Conservation (phyloP, 306 rosid genomes). For the Prunus mira region DNA sequence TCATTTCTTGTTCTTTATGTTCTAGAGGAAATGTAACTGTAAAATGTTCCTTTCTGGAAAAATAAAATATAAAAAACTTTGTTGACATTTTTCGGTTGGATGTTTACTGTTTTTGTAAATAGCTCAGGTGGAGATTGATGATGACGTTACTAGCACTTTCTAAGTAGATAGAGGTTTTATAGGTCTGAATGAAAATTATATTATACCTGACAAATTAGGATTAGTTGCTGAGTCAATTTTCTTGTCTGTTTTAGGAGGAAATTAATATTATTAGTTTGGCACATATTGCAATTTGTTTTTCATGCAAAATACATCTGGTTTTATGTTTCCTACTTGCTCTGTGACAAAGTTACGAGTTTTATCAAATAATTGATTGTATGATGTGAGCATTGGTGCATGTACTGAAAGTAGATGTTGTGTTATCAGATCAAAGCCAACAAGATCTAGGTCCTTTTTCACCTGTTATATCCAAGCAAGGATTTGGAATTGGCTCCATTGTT, state of each 20-base stretch:
- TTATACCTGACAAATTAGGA: not conserved
- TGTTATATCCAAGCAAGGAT: slow-evolving; percentile 68
- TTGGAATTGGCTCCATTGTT: slow-evolving; percentile 75
- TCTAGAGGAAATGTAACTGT: not conserved
- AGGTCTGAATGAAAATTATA: not conserved
- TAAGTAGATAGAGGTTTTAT: not conserved
- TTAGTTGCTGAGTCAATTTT: not conserved
- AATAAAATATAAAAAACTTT: too few species aligned
- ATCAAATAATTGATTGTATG: slow-evolving; percentile 2
- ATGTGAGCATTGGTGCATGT: slow-evolving; percentile 27
- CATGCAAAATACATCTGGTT: not conserved
- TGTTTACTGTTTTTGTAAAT: not conserved
- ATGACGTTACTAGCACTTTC: not conserved
- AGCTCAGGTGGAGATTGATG: not conserved
- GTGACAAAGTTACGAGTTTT: not conserved
- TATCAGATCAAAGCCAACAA: slow-evolving; percentile 85
- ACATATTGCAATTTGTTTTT: not conserved
- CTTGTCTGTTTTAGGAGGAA: not conserved
- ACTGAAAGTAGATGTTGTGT: slow-evolving; percentile 31
- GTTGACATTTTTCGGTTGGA: not conserved
- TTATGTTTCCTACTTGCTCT: not conserved
- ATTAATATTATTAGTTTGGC: not conserved
- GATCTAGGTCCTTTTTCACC: slow-evolving; percentile 83
- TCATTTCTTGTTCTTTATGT: not conserved
- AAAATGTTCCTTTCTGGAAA: not conserved